Base-by-base conservation (phyloP, 345 rosid species). In the Citrus mangshanensis region DNA sequence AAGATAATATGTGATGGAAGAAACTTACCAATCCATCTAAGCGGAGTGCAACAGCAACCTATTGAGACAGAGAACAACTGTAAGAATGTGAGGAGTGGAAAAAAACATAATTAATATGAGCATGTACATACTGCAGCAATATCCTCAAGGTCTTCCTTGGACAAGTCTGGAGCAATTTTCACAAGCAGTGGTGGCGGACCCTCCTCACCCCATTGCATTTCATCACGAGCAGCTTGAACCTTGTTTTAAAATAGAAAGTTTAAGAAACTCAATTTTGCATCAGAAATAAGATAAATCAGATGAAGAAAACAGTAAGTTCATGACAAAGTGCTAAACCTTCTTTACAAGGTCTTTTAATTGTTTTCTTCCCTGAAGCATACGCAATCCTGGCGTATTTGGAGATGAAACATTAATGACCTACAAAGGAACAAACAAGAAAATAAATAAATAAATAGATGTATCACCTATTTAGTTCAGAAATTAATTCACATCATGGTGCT, bases 121-220 rank as follows among this genome's bases (percentile, higher is more conserved):
- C 67, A 73, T 30, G 66, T 73, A 77, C 91, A 63, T 68, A 96
- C 99, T 54, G 97, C 97, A 77, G 99, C 99, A 87, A 96, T 96
- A 84, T 96, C 99, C 83, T 94, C 97, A 61, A 94, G 97, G 88
- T 96, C 99, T 86, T 92, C 99, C 81, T 84, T 89, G 1, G 98
- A 91, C 79, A 96, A 84, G 88, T 96, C 98, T 63, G 99, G 99
- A 80, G 98, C 98, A 81, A 96, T 94, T 85, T 96, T 96, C 49
- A 96, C 97, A 74, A 96, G 93, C 83, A 96, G 82, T 68, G 98
- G 99, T 83, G 98, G 99, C 38, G 98, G 98, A 49, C 98, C 98
- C 56, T 93, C 99, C 84, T 94, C 99, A 70, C 94, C 99, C 99
- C 99, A 96, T 77, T 96, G 98, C 99, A 96, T 96, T 88, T 96